These are phyloP conservation scores for Podaxis sp. DNA, from an alignment of 768 basidiomycete species.

Conservation along the genomic window DNA sequence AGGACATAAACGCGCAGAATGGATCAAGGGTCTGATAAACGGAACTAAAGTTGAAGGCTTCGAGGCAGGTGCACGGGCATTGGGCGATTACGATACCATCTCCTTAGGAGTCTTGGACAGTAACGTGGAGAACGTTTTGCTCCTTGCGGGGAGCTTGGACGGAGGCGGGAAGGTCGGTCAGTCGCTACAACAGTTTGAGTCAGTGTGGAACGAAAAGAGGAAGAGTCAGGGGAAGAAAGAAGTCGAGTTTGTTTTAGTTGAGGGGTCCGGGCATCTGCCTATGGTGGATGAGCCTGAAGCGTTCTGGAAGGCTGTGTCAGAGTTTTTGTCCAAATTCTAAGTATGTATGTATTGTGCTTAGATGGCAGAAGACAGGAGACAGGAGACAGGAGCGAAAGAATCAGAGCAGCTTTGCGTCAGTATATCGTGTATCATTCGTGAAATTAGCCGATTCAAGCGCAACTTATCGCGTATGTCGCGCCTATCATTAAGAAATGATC, in stretches of 20 bases:
- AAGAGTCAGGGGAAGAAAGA: conserved; percentile 15
- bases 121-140: conserved; percentile 33
- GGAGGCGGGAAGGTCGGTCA: conserved; percentile 46
- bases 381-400: background rate
- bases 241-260: conserved; percentile 35
- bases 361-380: background rate
- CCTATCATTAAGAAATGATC: no score
- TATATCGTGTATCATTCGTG: background rate
- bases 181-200: conserved; percentile 34
- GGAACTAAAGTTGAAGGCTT: conserved; percentile 44
- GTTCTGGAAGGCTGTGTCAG: conserved; percentile 34
- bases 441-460: no score
- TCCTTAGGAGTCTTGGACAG: conserved; percentile 20
- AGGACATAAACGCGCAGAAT: conserved; percentile 20
- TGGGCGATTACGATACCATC: conserved; percentile 43
- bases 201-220: conserved; percentile 31
- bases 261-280: conserved; percentile 46
- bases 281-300: conserved; percentile 50
- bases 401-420: background rate
- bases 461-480: no score
- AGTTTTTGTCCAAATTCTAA: conserved; percentile 4
- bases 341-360: background rate
- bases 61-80: conserved; percentile 43
- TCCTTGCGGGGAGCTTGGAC: conserved; percentile 48
- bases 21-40: conserved; percentile 38